phyloP scores from a whole-genome alignment of 108 stramenopile species.

The Stephanodiscus triporus region DNA sequence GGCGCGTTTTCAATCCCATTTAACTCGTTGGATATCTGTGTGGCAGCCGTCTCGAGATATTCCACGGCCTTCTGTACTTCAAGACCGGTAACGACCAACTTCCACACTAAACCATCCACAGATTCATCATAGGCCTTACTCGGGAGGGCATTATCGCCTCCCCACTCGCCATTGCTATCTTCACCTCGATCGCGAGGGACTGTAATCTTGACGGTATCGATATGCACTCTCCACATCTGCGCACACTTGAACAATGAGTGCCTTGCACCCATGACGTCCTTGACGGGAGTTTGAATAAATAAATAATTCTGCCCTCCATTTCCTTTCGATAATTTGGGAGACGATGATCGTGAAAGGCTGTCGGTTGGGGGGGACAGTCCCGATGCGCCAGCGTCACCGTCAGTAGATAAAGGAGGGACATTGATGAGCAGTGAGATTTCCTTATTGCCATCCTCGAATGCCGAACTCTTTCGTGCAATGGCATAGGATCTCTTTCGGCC shows the following conservation, averaged over 20 bases:
- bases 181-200: neutral
- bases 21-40: too few species aligned
- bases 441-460: neutral
- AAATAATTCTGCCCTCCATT: slow-evolving; percentile 63
- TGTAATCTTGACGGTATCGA: slow-evolving; percentile 54
- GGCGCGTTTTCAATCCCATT: slow-evolving; percentile 8
- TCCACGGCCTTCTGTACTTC: slow-evolving; percentile 60
- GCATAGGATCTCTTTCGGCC: slow-evolving; percentile 34
- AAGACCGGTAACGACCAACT: slow-evolving; percentile 66
- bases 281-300: slow-evolving; percentile 69
- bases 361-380: slow-evolving; percentile 10
- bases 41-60: slow-evolving; percentile 64
- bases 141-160: slow-evolving; percentile 35
- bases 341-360: slow-evolving; percentile 31
- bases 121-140: slow-evolving; percentile 58
- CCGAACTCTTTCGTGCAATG: slow-evolving; percentile 65
- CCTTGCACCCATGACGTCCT: slow-evolving; percentile 53
- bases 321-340: slow-evolving; percentile 24
- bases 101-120: slow-evolving; percentile 76
- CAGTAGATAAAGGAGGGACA: neutral
- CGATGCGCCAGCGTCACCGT: neutral
- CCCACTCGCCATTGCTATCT: slow-evolving; percentile 24
- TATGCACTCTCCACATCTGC: slow-evolving; percentile 64
- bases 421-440: slow-evolving; percentile 8
- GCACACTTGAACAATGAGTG: slow-evolving; percentile 72